These are phyloP conservation scores for Naganishia albida DNA, from an alignment of 1,284 basidiomycete genomes.

Conservation along the genomic window DNA sequence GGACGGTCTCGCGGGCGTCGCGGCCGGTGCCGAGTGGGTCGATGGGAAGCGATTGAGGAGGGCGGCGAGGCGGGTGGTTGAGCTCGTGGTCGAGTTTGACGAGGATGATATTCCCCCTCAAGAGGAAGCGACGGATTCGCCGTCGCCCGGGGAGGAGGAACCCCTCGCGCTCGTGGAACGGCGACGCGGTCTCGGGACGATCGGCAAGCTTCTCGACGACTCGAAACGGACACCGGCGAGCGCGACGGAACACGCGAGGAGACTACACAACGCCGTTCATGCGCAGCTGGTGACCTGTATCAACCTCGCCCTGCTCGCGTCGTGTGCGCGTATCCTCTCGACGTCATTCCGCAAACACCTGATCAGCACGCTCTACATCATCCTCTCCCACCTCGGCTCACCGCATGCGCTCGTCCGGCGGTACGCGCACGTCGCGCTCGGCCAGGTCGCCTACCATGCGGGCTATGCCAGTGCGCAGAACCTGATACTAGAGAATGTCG, in stretches of 20 bases:
- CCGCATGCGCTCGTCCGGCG: slow-evolving; percentile 65
- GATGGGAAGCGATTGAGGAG: slow-evolving; percentile 63
- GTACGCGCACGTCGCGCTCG: slow-evolving; percentile 69
- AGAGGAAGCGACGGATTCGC: slow-evolving; percentile 34
- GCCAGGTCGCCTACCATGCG: slow-evolving; percentile 66
- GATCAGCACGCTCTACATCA: slow-evolving; percentile 74
- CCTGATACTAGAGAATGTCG: slow-evolving; percentile 85
- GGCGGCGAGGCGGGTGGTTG: slow-evolving; percentile 64
- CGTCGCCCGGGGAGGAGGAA: slow-evolving; percentile 42
- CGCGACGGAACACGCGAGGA: slow-evolving; percentile 33
- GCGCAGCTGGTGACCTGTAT: slow-evolving; percentile 58
- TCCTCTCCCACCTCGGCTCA: slow-evolving; percentile 78
- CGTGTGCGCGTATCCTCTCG: slow-evolving; percentile 64
- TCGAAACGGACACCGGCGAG: slow-evolving; percentile 28
- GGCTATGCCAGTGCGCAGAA: slow-evolving; percentile 82
- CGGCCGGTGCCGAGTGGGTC: slow-evolving; percentile 38
- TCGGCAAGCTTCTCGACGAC: slow-evolving; percentile 18
- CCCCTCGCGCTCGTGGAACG: slow-evolving; percentile 24
- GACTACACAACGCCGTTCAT: slow-evolving; percentile 58
- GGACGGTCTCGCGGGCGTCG: slow-evolving; percentile 65
- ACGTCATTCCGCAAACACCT: slow-evolving; percentile 64
- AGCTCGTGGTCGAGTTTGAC: slow-evolving; percentile 69
- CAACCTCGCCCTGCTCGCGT: slow-evolving; percentile 69
- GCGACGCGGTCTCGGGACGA: slow-evolving; percentile 14
- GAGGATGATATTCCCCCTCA: slow-evolving; percentile 55